Conservation (phyloP, 2,329 filamentous ascomycete genomes). For the Westerdykella sp. region DNA sequence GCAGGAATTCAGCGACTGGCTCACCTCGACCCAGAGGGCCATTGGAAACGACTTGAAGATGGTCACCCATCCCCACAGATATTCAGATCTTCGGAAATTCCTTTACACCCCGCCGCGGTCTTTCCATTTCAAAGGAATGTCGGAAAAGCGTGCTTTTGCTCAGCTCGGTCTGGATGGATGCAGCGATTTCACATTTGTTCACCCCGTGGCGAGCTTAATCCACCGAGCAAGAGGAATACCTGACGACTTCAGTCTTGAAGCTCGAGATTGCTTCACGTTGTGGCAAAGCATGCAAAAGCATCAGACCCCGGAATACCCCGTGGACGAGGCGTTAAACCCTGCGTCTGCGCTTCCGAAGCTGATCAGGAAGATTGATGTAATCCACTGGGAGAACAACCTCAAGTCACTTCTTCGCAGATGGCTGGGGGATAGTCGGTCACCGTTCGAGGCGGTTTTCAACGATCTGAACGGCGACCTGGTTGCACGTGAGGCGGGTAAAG, state of each 20-base stretch:
- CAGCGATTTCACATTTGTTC: slow-evolving; percentile 53
- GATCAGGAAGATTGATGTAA: slow-evolving; percentile 59
- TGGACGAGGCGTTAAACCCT: slow-evolving; percentile 49
- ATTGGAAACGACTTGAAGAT: slow-evolving; percentile 60
- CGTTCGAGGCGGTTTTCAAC: slow-evolving; percentile 47
- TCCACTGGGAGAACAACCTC: slow-evolving; percentile 57
- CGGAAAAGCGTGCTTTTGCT: slow-evolving; percentile 24
- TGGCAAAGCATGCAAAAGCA: slow-evolving; percentile 59
- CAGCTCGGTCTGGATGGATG: slow-evolving; percentile 46
- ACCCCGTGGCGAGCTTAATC: slow-evolving; percentile 59
- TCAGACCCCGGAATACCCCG: slow-evolving; percentile 46
- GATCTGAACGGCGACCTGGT: slow-evolving; percentile 35
- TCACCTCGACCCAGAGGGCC: slow-evolving; percentile 56
- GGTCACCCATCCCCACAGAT: slow-evolving; percentile 62
- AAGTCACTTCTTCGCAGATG: slow-evolving; percentile 55
- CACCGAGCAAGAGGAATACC: slow-evolving; percentile 59
- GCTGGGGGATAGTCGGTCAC: slow-evolving; percentile 52
- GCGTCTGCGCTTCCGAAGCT: slow-evolving; percentile 45
- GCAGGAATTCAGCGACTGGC: slow-evolving; percentile 62
- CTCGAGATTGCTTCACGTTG: slow-evolving; percentile 61
- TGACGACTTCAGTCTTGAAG: slow-evolving; percentile 62
- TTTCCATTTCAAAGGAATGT: slow-evolving; percentile 50
- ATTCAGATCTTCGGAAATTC: slow-evolving; percentile 74
- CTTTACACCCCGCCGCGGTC: slow-evolving; percentile 50
- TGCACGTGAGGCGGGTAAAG: slow-evolving; percentile 1